Conservation (phyloP, 495 filamentous ascomycete genomes). For the Mycothermus thermophilus region DNA sequence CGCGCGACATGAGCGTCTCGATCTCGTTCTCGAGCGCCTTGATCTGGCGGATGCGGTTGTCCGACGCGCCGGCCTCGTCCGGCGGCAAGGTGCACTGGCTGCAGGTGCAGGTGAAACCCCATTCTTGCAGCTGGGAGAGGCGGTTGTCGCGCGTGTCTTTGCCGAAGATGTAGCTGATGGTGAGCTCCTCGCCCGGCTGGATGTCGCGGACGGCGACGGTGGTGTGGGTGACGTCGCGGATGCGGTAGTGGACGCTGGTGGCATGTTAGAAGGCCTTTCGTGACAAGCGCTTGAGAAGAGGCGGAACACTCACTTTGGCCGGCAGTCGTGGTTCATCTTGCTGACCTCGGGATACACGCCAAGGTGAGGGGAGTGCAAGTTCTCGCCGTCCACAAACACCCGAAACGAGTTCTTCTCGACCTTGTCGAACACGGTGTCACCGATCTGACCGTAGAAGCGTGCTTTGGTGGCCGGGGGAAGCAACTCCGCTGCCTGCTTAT, state of each 20-base stretch:
- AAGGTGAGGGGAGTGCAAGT: slow-evolving; percentile 18
- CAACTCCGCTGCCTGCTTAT: slow-evolving; percentile 16
- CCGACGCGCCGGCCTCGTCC: slow-evolving; percentile 15
- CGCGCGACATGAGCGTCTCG: slow-evolving; percentile 15
- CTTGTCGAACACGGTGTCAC: slow-evolving; percentile 18
- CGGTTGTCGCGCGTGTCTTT: slow-evolving; percentile 18
- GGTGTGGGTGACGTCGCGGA: slow-evolving; percentile 25
- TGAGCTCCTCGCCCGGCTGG: slow-evolving; percentile 26
- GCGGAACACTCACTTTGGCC: slow-evolving; percentile 26
- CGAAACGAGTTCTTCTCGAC: slow-evolving; percentile 29
- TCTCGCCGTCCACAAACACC: slow-evolving; percentile 20
- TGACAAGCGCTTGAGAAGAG: too few species aligned
- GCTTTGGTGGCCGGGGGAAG: slow-evolving; percentile 13
- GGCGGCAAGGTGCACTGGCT: slow-evolving; percentile 18
- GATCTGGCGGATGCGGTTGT: slow-evolving; percentile 24
- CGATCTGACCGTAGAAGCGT: slow-evolving; percentile 23
- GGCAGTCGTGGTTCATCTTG: slow-evolving; percentile 31
- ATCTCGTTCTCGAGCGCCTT: slow-evolving; percentile 21
- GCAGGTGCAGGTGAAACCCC: slow-evolving; percentile 31
- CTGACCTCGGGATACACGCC: slow-evolving; percentile 25
- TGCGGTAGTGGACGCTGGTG: slow-evolving; percentile 26
- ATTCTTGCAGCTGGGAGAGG: slow-evolving; percentile 18
- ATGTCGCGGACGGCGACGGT: slow-evolving; percentile 29
- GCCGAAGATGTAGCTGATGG: slow-evolving; percentile 27
- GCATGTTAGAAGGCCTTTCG: not conserved